A percentile compares a stretch with the other conserved stretches of the same genome.
These are phyloP conservation scores for Spongiforma sp. DNA, from an alignment of 1,284 basidiomycete genomes.

Conservation along the genomic window DNA sequence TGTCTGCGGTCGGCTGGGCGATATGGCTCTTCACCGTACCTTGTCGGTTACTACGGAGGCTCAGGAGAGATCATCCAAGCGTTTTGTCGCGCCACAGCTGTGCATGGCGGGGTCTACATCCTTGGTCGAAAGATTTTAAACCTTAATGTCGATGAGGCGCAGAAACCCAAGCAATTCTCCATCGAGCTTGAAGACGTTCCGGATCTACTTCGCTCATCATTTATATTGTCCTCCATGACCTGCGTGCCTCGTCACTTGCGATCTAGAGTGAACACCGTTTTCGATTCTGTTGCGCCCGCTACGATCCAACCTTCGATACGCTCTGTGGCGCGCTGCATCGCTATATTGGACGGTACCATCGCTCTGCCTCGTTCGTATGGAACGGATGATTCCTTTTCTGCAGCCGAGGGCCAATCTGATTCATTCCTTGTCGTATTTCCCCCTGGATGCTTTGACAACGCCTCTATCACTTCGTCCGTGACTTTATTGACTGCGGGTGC, in stretches of 20 bases:
- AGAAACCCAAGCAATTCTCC: conserved; percentile 39
- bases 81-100: conserved; percentile 89
- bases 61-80: conserved; percentile 92
- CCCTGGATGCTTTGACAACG: conserved; percentile 59
- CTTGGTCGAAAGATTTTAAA: conserved; percentile 65
- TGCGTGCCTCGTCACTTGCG: conserved; percentile 39
- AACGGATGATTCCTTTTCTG: conserved; percentile 26
- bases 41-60: conserved; percentile 95
- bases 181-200: conserved; percentile 67
- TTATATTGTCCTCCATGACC: conserved; percentile 50
- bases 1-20: conserved; percentile 85
- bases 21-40: conserved; percentile 91
- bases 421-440: conserved; percentile 82
- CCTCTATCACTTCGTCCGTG: conserved; percentile 57
- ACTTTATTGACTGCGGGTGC: conserved; percentile 82
- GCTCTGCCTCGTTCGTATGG: conserved; percentile 29
- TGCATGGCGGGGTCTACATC: conserved; percentile 86
- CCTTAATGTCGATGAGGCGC: conserved; percentile 37
- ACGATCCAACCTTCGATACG: conserved; percentile 11
- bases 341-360: conserved; percentile 60
- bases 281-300: conserved; percentile 1
- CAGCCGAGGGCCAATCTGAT: conserved; percentile 28
- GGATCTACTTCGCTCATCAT: conserved; percentile 50
- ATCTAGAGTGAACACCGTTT: conserved; percentile 19
- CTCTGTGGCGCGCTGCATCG: conserved; percentile 67